These are phyloP conservation scores for Ceratobasidium theobromae DNA, from an alignment of 1,284 basidiomycete genomes.

Conservation along the genomic window DNA sequence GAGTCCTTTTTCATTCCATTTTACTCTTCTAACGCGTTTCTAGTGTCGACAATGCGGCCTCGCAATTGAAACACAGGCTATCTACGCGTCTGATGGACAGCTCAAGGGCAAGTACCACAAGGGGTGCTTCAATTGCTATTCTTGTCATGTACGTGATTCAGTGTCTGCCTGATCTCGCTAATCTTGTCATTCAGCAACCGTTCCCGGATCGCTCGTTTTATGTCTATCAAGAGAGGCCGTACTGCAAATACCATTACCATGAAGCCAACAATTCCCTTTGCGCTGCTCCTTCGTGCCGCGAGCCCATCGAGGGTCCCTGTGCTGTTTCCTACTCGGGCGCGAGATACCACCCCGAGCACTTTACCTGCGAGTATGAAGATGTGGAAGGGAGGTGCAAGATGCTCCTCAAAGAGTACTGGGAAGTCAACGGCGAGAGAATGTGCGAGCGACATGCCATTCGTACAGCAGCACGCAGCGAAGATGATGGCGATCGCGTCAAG, in stretches of 20 bases:
- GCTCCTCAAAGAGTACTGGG: slow-evolving; percentile 78
- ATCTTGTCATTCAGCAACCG: slow-evolving; percentile 57
- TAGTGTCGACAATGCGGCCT: slow-evolving; percentile 81
- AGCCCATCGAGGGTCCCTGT: slow-evolving; percentile 88
- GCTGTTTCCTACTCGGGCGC: slow-evolving; percentile 75
- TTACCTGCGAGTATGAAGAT: slow-evolving; percentile 52
- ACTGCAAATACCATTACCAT: slow-evolving; percentile 88
- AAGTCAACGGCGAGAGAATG: slow-evolving; percentile 71
- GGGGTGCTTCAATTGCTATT: slow-evolving; percentile 83
- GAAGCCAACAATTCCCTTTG: slow-evolving; percentile 86
- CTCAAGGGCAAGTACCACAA: slow-evolving; percentile 90
- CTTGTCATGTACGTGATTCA: slow-evolving; percentile 62
- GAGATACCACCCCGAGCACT: slow-evolving; percentile 82
- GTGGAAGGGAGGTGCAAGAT: slow-evolving; percentile 50
- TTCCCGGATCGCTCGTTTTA: slow-evolving; percentile 89
- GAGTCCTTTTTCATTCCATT: slow-evolving; percentile 34
- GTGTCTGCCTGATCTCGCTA: slow-evolving; percentile 15
- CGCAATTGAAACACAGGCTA: slow-evolving; percentile 85
- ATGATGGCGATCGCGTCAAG: neutral
- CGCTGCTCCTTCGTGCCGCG: slow-evolving; percentile 70
- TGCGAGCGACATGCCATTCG: slow-evolving; percentile 70
- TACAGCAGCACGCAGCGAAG: slow-evolving; percentile 35
- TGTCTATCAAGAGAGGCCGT: slow-evolving; percentile 81
- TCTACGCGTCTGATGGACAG: slow-evolving; percentile 88
- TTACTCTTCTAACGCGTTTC: slow-evolving; percentile 16